Evolutionary conservation across 768 basidiomycete species (phyloP), one percentile per base, ranked within the genome.

Genomic region (Auricularia heimuer): DNA sequence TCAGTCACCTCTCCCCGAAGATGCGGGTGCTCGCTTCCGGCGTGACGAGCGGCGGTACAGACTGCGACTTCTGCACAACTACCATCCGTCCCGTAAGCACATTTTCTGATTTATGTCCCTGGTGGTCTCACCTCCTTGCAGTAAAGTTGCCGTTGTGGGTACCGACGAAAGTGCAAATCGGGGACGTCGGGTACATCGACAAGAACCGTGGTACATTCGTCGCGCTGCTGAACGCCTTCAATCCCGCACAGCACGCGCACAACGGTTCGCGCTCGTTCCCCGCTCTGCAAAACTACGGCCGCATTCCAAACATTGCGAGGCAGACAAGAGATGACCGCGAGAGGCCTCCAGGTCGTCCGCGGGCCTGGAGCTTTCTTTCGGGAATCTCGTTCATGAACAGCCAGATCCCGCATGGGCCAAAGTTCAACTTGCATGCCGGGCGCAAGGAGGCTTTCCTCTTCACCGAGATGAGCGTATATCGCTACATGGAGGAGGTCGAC

Each of bases 111-210:
- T 29, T 29, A 29, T 29, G 29, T 29, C 29, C 29, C 2, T 29
- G 29, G 29, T 29, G 29, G 29, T 29, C 29, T 29, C 29, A 29
- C 29, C 29, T 51, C 62, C 61, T 42, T 35, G 3, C 42, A 87
- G 86, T 90, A 65, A 83, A 79, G 0, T 73, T 87, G 24, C 87
- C 90, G 6, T 74, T 92, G 4, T 94, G 90, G 90, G 79, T 77
- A 3, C 91, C 91, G 1, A 75, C 81, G 3, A 78, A 70, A 4
- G 82, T 92, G 0, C 72, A 79, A 12, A 74, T 92, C 2, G 92
- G 91, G 6, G 84, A 86, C 2, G 86, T 93, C 8, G 92, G 92
- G 2, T 94, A 88, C 71, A 75, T 92, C 33, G 79, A 78, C 39
- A 88, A 86, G 82, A 35, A 86, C 0, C 74, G 75, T n/a, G 91